Evolutionary conservation across 2,329 filamentous ascomycete species (phyloP).

Genomic region (Cladorrhinum sp.): DNA sequence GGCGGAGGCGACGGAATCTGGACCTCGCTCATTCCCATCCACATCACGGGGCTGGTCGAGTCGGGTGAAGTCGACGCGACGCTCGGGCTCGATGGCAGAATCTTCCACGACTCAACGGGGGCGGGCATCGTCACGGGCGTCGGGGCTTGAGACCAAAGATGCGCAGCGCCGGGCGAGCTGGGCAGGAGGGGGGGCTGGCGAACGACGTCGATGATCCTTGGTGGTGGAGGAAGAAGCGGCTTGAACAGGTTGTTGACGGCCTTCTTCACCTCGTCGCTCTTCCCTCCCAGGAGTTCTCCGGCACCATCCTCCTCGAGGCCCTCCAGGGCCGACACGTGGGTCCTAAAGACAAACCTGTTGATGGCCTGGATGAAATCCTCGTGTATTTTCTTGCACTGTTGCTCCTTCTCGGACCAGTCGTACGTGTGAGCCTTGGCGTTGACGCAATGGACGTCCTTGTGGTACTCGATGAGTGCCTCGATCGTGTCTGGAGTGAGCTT

Average conservation of each 20-base stretch:
- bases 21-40: slow-evolving; percentile 75
- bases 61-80: slow-evolving; percentile 69
- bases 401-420: slow-evolving; percentile 95
- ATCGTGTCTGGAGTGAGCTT: slow-evolving; percentile 96
- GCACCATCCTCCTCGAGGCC: slow-evolving; percentile 95
- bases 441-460: slow-evolving; percentile 91
- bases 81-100: slow-evolving; percentile 84
- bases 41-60: slow-evolving; percentile 64
- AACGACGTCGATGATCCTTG: slow-evolving; percentile 84
- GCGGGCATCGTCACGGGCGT: slow-evolving; percentile 64
- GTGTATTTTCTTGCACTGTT: slow-evolving; percentile 94
- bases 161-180: slow-evolving; percentile 69
- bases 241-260: slow-evolving; percentile 82
- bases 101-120: slow-evolving; percentile 83
- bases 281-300: slow-evolving; percentile 86
- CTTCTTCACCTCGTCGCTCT: slow-evolving; percentile 89
- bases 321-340: slow-evolving; percentile 83
- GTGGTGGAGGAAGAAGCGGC: slow-evolving; percentile 80
- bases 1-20: slow-evolving; percentile 76
- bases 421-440: slow-evolving; percentile 86
- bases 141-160: slow-evolving; percentile 76
- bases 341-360: slow-evolving; percentile 96
- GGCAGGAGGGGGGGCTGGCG: slow-evolving; percentile 82
- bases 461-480: slow-evolving; percentile 87
- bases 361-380: slow-evolving; percentile 94